A percentile compares a stretch with the other conserved stretches of the same genome.
These are phyloP conservation scores for Nitzschia inconspicua DNA, from an alignment of 108 stramenopile genomes.

Conservation along the genomic window DNA sequence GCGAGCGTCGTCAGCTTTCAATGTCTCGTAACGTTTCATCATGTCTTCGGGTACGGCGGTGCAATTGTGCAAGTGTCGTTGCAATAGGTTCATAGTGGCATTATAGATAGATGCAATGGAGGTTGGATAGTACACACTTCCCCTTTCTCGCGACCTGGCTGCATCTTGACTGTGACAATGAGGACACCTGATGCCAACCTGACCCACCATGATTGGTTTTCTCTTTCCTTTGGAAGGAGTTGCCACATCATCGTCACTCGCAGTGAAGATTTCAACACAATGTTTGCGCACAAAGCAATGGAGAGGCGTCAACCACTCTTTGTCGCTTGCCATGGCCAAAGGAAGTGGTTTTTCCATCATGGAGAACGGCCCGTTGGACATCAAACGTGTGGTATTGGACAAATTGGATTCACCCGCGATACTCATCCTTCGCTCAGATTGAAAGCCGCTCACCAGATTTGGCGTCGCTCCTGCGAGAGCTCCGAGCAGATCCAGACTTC, in stretches of 20 bases:
- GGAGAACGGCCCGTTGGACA: slow-evolving; percentile 42
- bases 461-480: neutral
- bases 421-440: neutral
- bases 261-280: slow-evolving; percentile 76
- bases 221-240: slow-evolving; percentile 79
- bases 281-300: slow-evolving; percentile 81
- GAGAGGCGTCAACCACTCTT: slow-evolving; percentile 78
- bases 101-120: slow-evolving; percentile 74
- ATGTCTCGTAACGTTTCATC: slow-evolving; percentile 63
- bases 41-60: slow-evolving; percentile 54
- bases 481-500: slow-evolving; percentile 27
- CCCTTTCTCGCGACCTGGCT: slow-evolving; percentile 45
- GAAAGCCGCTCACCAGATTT: neutral
- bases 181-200: slow-evolving; percentile 85
- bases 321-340: slow-evolving; percentile 59
- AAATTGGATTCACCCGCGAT: neutral
- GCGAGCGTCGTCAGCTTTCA: slow-evolving; percentile 74
- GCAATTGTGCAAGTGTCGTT: slow-evolving; percentile 75
- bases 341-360: slow-evolving; percentile 47
- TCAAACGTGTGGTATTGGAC: neutral
- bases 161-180: slow-evolving; percentile 53
- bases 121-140: slow-evolving; percentile 73
- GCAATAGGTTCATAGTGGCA: slow-evolving; percentile 76
- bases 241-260: slow-evolving; percentile 62
- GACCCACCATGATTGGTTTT: slow-evolving; percentile 70